phyloP scores from a whole-genome alignment of 192 early-diverging fungal species.

The Backusella tuberculispora region DNA sequence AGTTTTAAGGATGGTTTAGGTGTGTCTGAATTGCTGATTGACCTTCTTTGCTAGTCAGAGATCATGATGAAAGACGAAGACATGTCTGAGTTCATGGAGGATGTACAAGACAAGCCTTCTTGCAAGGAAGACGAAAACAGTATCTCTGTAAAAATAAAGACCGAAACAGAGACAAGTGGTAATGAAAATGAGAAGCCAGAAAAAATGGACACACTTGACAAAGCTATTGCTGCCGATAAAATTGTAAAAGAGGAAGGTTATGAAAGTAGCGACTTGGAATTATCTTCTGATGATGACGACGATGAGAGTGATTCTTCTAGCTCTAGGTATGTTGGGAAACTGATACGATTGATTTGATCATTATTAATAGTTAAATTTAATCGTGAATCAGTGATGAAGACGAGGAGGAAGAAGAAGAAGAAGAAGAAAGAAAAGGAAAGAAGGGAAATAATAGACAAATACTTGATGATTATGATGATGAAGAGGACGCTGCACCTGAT shows the following conservation, averaged over 20 bases:
- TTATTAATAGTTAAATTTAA: neutral
- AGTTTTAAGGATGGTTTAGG: neutral
- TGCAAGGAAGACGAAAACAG: neutral
- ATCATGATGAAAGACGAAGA: neutral
- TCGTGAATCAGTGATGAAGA: conserved; percentile 11
- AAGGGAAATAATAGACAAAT: conserved; percentile 4
- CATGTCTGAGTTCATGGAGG: neutral
- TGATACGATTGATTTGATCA: neutral
- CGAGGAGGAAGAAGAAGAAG: neutral
- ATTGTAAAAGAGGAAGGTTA: conserved; percentile 40
- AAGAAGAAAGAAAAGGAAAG: neutral
- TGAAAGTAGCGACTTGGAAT: conserved; percentile 50
- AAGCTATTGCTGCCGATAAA: conserved; percentile 37
- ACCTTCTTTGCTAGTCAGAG: neutral
- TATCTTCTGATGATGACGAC: conserved; percentile 42
- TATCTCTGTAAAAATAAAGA: neutral
- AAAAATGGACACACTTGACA: conserved; percentile 39
- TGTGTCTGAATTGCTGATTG: neutral
- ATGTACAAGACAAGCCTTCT: neutral
- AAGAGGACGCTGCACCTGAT: conserved; percentile 34
- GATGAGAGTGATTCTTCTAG: conserved; percentile 22
- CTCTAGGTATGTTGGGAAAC: neutral
- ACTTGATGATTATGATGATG: conserved; percentile 27
- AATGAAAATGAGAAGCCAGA: neutral
- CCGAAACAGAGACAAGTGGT: neutral